Evolutionary conservation across 1,139 yeast species (phyloP), one percentile per base, ranked within the genome.

Genomic region (Diutina scorzettiae): DNA sequence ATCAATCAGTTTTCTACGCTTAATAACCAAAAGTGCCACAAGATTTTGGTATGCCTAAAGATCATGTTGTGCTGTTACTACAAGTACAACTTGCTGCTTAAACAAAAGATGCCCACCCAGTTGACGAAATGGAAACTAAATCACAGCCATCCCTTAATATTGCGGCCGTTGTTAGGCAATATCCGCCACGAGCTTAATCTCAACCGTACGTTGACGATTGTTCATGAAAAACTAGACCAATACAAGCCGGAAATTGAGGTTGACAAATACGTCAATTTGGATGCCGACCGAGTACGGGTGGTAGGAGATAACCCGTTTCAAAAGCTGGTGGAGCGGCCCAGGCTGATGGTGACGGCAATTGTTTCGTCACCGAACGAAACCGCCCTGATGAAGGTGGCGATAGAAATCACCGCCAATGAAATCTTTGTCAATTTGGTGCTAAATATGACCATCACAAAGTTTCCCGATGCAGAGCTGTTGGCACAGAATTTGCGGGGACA

Each of bases 151-250:
- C 73, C 78, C 2, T 58, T 76, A 43, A 65, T 81, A 21, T 60
- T 81, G 41, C 61, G 84, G 41, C 91, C 94, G 1, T 57, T 83
- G 32, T 64, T 83, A 25, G 86, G 87, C 2, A 81, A 78, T 49
- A 69, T 79, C 44, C 73, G 77, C 44, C 93, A 83, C 52, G 78
- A 78, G 49, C 59, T 69, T 42, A 64, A 72, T 40, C 55, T 78
- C 31, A 56, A 59, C 32, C 62, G 70, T 31, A 60, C 78, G 46
- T 49, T 59, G 12, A 60, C 63, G 31, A 61, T 77, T 3, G 51
- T 79, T 19, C 60, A 66, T 7, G 29, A 21, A 9, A 41, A 43
- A 8, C 41, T 48, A 3, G 45, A 48, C 5, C 48, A 23, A 31
- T 49, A 49, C 40, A 46, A 53, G 21, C 47, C 57, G 11, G 49